Base-by-base conservation (phyloP, 2,329 filamentous ascomycete species). In the Sporothrix protearum region DNA sequence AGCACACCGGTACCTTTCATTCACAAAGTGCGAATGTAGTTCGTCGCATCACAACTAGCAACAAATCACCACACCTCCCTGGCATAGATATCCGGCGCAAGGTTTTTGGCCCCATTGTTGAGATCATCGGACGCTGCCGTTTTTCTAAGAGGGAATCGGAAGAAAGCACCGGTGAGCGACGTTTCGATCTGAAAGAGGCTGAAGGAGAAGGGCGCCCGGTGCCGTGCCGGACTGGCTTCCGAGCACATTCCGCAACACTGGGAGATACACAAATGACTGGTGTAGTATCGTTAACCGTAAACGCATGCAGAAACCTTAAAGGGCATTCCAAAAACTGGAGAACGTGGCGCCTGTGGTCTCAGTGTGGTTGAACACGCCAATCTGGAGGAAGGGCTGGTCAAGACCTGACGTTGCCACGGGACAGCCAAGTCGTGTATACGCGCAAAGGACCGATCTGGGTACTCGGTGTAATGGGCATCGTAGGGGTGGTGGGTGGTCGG, bases 401-500 rank as follows among this genome's bases (percentile, higher is more conserved):
- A 42, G 57, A n/a, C 57, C 57, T 1, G 57, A 25, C 6, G n/a
- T 25, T 9, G 57, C 57, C 8, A 63, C 33, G 0, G 57, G 57
- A 2, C 57, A 9, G 57, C 57, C 33, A 33, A 39, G 57, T 63
- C 33, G n/a, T 33, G 57, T 33, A 63, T 63, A 9, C 57, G 57
- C 0, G 57, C 57, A 3, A 22, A 36, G 2, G 33, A 25, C 10
- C 57, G 33, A n/a, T 63, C 57, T 1, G 57, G 57, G n/a, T 63
- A 63, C n/a, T 63, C 57, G 14, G 57, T 63, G 33, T 63, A 63
- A 8, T 22, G n/a, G 1, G 57, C 57, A 63, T 63, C 57, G 33
- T 63, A 25, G 3, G 57, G 57, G 33, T 63, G 57, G n/a, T 63
- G 57, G 57, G 33, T 63, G 57, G n/a, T 63, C 57, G 9, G 57